A percentile compares a stretch with the other conserved stretches of the same genome.
Evolutionary conservation across 495 filamentous ascomycete species (phyloP).

Genomic region (Penicillium salamii): DNA sequence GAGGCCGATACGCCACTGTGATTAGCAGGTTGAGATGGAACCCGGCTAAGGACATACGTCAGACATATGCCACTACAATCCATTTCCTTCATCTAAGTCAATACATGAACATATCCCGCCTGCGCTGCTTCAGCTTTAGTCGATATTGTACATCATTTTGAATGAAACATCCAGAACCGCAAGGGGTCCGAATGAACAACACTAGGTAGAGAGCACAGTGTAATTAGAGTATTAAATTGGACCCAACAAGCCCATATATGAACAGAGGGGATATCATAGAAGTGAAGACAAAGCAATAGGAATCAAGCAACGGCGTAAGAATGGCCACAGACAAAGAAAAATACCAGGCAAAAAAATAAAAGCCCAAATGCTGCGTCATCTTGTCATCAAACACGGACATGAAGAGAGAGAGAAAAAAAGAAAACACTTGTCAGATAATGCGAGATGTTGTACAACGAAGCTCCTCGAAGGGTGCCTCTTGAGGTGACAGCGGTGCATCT

Average conservation of each 20-base stretch:
- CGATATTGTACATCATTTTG: too few species aligned
- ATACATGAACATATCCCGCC: neutral
- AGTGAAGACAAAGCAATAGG: slow-evolving; percentile 18
- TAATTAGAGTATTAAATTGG: slow-evolving; percentile 31
- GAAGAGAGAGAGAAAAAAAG: slow-evolving; percentile 31
- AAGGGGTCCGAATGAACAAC: slow-evolving; percentile 19
- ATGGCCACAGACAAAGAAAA: slow-evolving; percentile 19
- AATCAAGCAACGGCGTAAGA: slow-evolving; percentile 13
- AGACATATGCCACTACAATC: slow-evolving; percentile 19
- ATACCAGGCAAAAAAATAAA: slow-evolving; percentile 21
- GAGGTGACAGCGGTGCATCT: slow-evolving; percentile 20
- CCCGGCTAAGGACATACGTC: neutral
- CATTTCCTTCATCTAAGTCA: slow-evolving; percentile 5
- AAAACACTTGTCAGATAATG: slow-evolving; percentile 25
- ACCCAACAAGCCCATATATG: slow-evolving; percentile 23
- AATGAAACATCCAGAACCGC: slow-evolving; percentile 14
- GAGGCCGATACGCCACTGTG: slow-evolving; percentile 6
- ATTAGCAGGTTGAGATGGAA: neutral
- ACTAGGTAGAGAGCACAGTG: slow-evolving; percentile 22
- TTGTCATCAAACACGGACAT: slow-evolving; percentile 48
- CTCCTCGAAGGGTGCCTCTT: slow-evolving; percentile 19
- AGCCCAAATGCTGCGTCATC: slow-evolving; percentile 45
- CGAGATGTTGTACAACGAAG: slow-evolving; percentile 43
- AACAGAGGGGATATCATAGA: slow-evolving; percentile 38
- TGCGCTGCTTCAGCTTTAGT: too few species aligned